Evolutionary conservation across 2,329 filamentous ascomycete genomes (phyloP).

Genomic region (Paecilomyces niveus): DNA sequence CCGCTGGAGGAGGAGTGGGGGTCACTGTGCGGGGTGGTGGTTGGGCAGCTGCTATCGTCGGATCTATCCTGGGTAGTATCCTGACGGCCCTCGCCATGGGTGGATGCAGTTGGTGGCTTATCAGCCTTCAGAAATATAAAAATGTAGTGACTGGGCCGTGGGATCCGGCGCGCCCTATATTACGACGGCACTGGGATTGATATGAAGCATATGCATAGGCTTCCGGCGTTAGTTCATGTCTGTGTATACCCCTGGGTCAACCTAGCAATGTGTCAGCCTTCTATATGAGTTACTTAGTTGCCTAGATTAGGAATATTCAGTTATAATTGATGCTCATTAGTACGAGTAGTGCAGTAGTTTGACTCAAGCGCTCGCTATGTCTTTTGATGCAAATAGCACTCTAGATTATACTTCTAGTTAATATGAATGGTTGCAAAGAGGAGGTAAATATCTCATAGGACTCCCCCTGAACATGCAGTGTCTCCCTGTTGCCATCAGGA

Average conservation of each 20-base stretch:
- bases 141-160: constrained; percentile 97
- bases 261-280: background rate
- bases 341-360: background rate
- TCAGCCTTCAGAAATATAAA: constrained; percentile 95
- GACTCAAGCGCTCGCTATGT: background rate
- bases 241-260: background rate
- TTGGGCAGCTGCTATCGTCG: constrained; percentile 54
- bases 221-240: background rate
- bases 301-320: background rate
- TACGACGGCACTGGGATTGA: constrained; percentile 37
- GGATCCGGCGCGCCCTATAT: constrained; percentile 79
- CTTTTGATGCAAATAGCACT: background rate
- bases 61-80: constrained; percentile 68
- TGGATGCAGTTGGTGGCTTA: constrained; percentile 95
- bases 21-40: constrained; percentile 51
- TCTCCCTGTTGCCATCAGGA: too few species aligned
- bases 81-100: constrained; percentile 76
- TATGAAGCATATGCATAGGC: background rate
- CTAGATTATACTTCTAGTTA: background rate
- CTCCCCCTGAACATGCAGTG: too few species aligned
- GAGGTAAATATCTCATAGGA: too few species aligned
- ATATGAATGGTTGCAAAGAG: too few species aligned
- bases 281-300: background rate
- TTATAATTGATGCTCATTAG: too few species aligned
- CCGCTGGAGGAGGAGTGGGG: constrained; percentile 71